Conservation (phyloP, 148 eudicot species). For the Salicornia ramosissima region DNA sequence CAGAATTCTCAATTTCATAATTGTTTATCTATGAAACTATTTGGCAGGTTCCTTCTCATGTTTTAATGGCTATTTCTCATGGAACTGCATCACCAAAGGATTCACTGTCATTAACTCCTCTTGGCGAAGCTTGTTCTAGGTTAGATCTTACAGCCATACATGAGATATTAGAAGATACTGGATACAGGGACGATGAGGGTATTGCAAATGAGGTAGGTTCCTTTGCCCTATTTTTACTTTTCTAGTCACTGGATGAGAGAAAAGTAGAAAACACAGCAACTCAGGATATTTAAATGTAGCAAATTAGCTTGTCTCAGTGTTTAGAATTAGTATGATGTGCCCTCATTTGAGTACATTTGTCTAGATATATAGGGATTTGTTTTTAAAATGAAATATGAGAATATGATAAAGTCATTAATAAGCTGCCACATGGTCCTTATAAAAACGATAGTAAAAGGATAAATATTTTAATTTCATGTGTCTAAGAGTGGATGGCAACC, state of each 20-base stretch:
- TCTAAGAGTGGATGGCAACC: no score
- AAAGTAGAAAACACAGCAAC: no score
- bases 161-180: constrained; percentile 60
- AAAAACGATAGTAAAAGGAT: no score
- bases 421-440: no score
- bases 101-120: constrained; percentile 47
- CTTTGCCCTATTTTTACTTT: background rate
- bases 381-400: no score
- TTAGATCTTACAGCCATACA: constrained; percentile 76
- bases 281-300: constrained; percentile 1
- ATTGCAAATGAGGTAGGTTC: constrained; percentile 58
- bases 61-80: constrained; percentile 59
- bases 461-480: no score
- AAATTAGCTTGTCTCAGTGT: background rate
- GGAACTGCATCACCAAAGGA: constrained; percentile 47
- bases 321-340: background rate
- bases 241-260: constrained; percentile 1
- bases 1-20: background rate
- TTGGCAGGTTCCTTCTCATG: constrained; percentile 71
- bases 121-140: constrained; percentile 74
- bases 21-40: constrained; percentile 14
- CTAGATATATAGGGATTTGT: background rate
- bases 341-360: background rate
- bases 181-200: constrained; percentile 80
- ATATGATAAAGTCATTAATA: no score